phyloP scores from a whole-genome alignment of 495 filamentous ascomycete genomes.

The Penicillium canescens region DNA sequence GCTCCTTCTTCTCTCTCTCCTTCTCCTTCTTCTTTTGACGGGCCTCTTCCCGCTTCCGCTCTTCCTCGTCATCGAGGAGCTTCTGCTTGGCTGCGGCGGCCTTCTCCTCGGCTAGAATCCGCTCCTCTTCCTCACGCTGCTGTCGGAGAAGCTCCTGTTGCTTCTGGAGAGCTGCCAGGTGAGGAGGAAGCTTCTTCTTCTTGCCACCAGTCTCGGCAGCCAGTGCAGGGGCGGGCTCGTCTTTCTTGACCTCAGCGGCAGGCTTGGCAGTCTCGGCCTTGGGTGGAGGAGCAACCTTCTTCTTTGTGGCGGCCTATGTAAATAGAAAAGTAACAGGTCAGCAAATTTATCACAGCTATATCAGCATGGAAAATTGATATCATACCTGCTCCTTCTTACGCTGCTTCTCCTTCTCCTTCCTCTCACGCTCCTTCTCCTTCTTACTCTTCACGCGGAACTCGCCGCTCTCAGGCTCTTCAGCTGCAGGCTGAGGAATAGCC shows the following conservation, averaged over 20 bases:
- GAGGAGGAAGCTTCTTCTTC: conserved; percentile 88
- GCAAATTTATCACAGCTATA: background rate
- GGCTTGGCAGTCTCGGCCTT: conserved; percentile 37
- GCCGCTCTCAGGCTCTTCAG: conserved; percentile 55
- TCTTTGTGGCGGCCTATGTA: conserved; percentile 63
- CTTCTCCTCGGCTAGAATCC: conserved; percentile 69
- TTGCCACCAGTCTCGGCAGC: conserved; percentile 63
- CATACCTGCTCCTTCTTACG: conserved; percentile 85
- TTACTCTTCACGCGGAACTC: conserved; percentile 81
- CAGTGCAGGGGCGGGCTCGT: conserved; percentile 35
- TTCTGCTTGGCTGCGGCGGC: conserved; percentile 70
- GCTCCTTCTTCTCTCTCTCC: conserved; percentile 93
- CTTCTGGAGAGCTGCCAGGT: conserved; percentile 79
- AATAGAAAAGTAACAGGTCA: conserved; percentile 3
- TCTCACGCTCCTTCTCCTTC: conserved; percentile 96
- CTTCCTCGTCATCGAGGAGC: conserved; percentile 70
- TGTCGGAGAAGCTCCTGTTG: conserved; percentile 82
- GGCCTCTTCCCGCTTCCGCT: conserved; percentile 68
- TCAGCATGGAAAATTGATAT: conserved; percentile 1
- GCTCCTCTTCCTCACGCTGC: conserved; percentile 74
- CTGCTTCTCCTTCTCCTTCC: conserved; percentile 90
- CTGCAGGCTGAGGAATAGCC: conserved; percentile 40
- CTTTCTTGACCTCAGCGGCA: conserved; percentile 44
- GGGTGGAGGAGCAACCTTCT: conserved; percentile 43
- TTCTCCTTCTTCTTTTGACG: conserved; percentile 86